phyloP scores from a whole-genome alignment of 1,139 yeast genomes.

The Geotrichum aggregatum region DNA sequence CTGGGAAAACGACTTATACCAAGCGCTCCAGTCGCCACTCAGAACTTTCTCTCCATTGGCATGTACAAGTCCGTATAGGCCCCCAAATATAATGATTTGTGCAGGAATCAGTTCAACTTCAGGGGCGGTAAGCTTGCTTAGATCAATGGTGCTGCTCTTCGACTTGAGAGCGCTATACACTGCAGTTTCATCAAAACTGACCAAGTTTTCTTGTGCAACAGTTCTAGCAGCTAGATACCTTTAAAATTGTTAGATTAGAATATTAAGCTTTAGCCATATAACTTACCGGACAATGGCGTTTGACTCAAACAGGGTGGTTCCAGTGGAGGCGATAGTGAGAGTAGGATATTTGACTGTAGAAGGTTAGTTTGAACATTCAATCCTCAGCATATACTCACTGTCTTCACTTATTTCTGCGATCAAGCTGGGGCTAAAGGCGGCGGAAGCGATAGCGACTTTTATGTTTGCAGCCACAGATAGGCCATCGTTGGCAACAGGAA shows the following conservation, averaged over 20 bases:
- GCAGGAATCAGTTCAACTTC: conserved; percentile 31
- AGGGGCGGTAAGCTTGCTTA: conserved; percentile 8
- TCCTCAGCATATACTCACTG: conserved; percentile 6
- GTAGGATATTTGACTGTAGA: conserved; percentile 10
- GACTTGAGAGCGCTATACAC: conserved; percentile 22
- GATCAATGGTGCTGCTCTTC: conserved; percentile 3
- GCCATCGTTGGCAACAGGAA: conserved; percentile 19
- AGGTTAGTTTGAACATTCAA: background rate
- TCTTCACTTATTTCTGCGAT: conserved; percentile 14
- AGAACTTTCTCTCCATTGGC: conserved; percentile 17
- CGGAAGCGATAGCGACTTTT: conserved; percentile 18
- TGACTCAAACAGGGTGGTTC: conserved; percentile 52
- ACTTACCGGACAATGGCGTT: conserved; percentile 75
- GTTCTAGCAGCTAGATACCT: conserved; percentile 38
- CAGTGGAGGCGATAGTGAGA: conserved; percentile 5
- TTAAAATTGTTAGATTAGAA: conserved; percentile 32
- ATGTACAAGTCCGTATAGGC: conserved; percentile 21
- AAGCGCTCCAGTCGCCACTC: conserved; percentile 10
- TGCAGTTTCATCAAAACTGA: conserved; percentile 27
- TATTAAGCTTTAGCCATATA: conserved; percentile 20
- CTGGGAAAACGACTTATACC: conserved; percentile 22
- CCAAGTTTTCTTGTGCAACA: conserved; percentile 26
- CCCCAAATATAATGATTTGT: conserved; percentile 23
- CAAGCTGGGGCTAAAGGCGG: conserved; percentile 9
- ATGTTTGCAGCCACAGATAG: conserved; percentile 14